Conservation (phyloP, 306 rosid species). For the Vigna hirtella region DNA sequence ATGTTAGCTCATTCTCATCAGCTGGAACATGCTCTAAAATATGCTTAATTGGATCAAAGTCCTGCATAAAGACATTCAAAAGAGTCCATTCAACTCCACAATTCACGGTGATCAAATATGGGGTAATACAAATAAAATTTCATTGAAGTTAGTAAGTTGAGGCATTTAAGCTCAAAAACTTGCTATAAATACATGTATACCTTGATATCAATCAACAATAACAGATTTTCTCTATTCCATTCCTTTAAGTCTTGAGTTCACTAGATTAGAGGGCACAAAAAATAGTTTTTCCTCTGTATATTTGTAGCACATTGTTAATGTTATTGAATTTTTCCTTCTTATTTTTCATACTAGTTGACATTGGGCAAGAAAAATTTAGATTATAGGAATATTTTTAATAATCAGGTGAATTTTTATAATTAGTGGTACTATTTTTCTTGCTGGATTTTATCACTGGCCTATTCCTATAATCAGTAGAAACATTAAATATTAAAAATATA, state of each 20-base stretch:
- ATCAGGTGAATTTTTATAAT: too few species aligned
- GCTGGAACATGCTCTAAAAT: conserved; percentile 77
- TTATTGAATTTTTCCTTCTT: conserved; percentile 14
- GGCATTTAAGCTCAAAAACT: neutral
- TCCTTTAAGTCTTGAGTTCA: conserved; percentile 1
- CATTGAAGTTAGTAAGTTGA: conserved; percentile 11
- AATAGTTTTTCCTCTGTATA: conserved; percentile 30
- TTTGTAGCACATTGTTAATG: conserved; percentile 14
- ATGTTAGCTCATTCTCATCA: conserved; percentile 72
- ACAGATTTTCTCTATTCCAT: neutral
- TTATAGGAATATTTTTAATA: too few species aligned
- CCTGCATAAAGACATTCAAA: conserved; percentile 62
- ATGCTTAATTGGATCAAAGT: conserved; percentile 87
- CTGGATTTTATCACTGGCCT: neutral
- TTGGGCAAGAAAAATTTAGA: neutral
- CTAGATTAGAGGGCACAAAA: conserved; percentile 9
- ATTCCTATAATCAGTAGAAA: conserved; percentile 34
- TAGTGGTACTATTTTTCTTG: neutral
- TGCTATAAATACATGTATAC: neutral
- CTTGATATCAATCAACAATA: neutral
- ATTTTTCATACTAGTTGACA: neutral
- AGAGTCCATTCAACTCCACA: conserved; percentile 38
- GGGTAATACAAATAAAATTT: conserved; percentile 5
- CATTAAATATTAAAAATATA: neutral
- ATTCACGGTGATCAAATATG: conserved; percentile 30